These are phyloP conservation scores for Yamadazyma ubonensis DNA, from an alignment of 805 yeast genomes.

Conservation along the genomic window DNA sequence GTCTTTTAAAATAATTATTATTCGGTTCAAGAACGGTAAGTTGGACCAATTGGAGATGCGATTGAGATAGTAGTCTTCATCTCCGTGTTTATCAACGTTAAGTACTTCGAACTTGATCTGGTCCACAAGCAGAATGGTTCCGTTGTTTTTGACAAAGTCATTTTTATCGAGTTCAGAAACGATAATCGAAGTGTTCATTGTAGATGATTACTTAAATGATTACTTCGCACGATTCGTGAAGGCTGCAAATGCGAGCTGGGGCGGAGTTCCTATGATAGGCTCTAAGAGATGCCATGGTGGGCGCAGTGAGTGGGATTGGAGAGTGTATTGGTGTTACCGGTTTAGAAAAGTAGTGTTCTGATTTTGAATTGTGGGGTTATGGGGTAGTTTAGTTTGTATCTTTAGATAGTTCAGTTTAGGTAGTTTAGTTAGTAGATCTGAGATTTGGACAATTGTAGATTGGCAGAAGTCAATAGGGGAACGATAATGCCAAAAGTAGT, in stretches of 20 bases:
- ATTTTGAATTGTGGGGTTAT: too few species aligned
- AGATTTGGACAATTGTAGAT: too few species aligned
- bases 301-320: too few species aligned
- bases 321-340: too few species aligned
- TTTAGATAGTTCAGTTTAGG: too few species aligned
- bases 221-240: not conserved
- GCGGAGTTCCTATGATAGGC: too few species aligned
- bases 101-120: constrained; percentile 32
- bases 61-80: constrained; percentile 24
- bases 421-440: too few species aligned
- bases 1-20: constrained; percentile 36
- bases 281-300: too few species aligned
- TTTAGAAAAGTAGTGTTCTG: too few species aligned
- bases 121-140: constrained; percentile 28
- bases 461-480: too few species aligned
- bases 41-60: constrained; percentile 38
- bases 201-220: not conserved
- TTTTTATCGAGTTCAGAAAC: constrained; percentile 31
- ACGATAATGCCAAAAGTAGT: too few species aligned
- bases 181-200: constrained; percentile 33
- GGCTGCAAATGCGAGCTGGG: constrained; percentile 1
- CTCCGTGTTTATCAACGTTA: constrained; percentile 20
- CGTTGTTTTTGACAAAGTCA: constrained; percentile 22
- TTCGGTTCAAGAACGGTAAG: constrained; percentile 36
- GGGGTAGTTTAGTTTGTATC: too few species aligned